Evolutionary conservation across 2,329 filamentous ascomycete genomes (phyloP), one percentile per base, ranked within the genome.

Genomic region (Macrophomina tecta): DNA sequence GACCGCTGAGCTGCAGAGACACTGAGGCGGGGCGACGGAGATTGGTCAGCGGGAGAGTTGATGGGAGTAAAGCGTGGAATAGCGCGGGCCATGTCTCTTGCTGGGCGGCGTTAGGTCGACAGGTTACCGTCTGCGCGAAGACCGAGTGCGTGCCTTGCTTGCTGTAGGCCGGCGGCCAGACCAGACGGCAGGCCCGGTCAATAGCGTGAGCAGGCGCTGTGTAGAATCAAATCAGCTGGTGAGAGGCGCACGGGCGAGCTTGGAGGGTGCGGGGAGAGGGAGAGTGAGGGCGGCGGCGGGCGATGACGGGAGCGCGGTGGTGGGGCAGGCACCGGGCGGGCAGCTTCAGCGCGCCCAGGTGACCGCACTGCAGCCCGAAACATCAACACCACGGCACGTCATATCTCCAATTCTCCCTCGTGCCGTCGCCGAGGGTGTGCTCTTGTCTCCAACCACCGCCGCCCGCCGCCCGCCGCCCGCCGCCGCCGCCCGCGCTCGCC

Each of bases 341-440:
- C 52, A 56, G 63, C 51, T 48, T 49, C 52, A 55, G 32, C 45
- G 32, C 46, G 45, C 34, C 32, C 62, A 64, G 62, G 36, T 64
- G 62, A 64, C 36, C 11, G 32, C 46, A 23, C 51, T 36, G 48
- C 53, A 66, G 55, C 64, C 64, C 64, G 64, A 66, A 65, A 61
- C 55, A 60, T 60, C 55, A 66, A 60, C 55, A 60, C 64, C 55
- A 60, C 18, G 28, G 52, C 18, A 58, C 52, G 30, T 65, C 63
- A 58, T 49, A 30, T 65, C 23, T 23, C 63, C 40, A 34, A 38
- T 56, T 23, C 23, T 23, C 23, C 23, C 34, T 23, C 36, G 18
- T 30, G 48, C 55, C 65, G 65, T 23, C 23, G 23, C 23, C 23
- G 23, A 23, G 23, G 23, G 23, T 23, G 58, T 18, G 46, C 34